These are phyloP conservation scores for Volvox reticuliferus DNA, from an alignment of 139 green algal species.

Conservation along the genomic window DNA sequence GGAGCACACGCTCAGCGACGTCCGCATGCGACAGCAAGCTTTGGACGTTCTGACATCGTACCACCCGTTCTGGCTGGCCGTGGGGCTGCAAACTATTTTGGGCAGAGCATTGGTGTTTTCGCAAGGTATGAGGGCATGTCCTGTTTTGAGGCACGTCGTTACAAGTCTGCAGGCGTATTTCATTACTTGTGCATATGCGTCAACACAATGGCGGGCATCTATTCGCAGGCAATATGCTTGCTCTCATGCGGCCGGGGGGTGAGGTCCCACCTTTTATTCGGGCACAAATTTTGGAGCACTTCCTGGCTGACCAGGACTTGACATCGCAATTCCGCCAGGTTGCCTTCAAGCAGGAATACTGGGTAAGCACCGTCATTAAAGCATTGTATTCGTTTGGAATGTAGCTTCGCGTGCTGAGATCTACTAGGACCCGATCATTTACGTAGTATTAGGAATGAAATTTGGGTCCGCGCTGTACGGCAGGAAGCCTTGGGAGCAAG, in stretches of 20 bases:
- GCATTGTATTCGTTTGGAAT: neutral
- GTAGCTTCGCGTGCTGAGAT: neutral
- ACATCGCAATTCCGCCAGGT: conserved; percentile 47
- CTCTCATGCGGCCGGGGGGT: conserved; percentile 3
- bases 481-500: conserved; percentile 69
- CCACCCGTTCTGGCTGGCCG: conserved; percentile 89
- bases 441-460: too few species aligned
- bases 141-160: too few species aligned
- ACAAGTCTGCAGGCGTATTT: too few species aligned
- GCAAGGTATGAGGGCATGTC: neutral
- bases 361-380: conserved; percentile 57
- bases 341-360: conserved; percentile 64
- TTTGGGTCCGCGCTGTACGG: neutral
- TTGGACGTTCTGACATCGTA: conserved; percentile 78
- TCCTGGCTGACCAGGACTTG: conserved; percentile 74
- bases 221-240: conserved; percentile 1
- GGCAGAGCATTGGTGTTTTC: conserved; percentile 7
- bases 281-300: conserved; percentile 58
- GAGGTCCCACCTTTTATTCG: conserved; percentile 56
- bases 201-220: too few species aligned
- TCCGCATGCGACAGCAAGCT: conserved; percentile 49
- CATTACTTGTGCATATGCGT: too few species aligned
- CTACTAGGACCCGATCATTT: too few species aligned
- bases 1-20: conserved; percentile 38
- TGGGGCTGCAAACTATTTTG: conserved; percentile 70